Evolutionary conservation across 2,329 filamentous ascomycete genomes (phyloP).

Genomic region (Metarhizium humberi): DNA sequence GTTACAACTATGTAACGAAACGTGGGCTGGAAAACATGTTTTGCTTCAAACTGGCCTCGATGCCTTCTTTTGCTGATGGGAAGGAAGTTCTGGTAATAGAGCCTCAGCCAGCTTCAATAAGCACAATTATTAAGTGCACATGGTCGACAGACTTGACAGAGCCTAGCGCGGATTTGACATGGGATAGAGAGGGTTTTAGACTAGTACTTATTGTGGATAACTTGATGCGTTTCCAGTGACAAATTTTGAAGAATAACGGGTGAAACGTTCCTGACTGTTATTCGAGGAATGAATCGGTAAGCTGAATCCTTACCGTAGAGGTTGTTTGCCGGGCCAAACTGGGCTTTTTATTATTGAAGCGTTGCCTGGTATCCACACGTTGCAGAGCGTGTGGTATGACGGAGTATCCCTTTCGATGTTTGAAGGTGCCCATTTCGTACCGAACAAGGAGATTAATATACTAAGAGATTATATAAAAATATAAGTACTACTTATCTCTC

Average conservation of each 20-base stretch:
- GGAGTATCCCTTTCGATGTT: too few relatives aligned
- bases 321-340: too few relatives aligned
- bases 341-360: too few relatives aligned
- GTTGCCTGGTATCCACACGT: too few relatives aligned
- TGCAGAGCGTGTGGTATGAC: too few relatives aligned
- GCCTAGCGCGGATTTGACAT: neutral
- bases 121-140: neutral
- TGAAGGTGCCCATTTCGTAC: too few relatives aligned
- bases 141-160: neutral
- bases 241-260: neutral
- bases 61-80: conserved; percentile 62
- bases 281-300: neutral
- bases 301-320: too few relatives aligned
- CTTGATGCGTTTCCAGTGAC: neutral
- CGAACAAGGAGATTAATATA: too few relatives aligned
- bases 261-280: neutral
- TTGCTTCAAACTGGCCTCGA: neutral
- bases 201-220: too few relatives aligned
- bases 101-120: neutral
- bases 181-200: neutral
- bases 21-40: neutral
- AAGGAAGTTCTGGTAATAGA: conserved; percentile 82
- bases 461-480: too few relatives aligned
- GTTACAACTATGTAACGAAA: neutral
- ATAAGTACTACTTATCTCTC: too few relatives aligned